These are phyloP conservation scores for Penicillium carneum DNA, from an alignment of 2,329 filamentous ascomycete genomes.

Conservation along the genomic window DNA sequence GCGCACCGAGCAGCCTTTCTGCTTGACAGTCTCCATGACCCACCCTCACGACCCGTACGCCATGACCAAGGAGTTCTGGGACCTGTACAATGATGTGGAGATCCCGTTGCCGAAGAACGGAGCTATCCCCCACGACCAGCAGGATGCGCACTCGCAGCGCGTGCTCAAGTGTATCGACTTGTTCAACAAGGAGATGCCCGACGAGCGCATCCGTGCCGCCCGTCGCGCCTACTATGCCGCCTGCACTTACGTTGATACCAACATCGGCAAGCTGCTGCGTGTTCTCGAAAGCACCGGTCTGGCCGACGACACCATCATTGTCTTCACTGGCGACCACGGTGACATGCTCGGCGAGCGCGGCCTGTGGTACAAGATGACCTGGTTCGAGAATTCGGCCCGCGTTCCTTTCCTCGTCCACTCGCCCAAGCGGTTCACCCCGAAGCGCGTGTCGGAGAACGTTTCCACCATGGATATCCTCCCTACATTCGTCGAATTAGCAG, in stretches of 20 bases:
- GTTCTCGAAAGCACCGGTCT: constrained; percentile 80
- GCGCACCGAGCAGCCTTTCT: constrained; percentile 79
- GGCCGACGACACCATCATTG: constrained; percentile 83
- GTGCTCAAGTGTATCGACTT: constrained; percentile 86
- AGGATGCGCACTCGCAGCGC: constrained; percentile 86
- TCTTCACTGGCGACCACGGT: constrained; percentile 92
- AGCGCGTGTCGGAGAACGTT: constrained; percentile 80
- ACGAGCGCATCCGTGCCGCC: constrained; percentile 84
- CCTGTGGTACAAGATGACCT: constrained; percentile 97
- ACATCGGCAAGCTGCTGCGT: constrained; percentile 80
- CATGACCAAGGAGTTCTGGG: constrained; percentile 92
- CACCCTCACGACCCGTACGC: constrained; percentile 96
- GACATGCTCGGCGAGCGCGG: constrained; percentile 94
- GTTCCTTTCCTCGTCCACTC: constrained; percentile 87
- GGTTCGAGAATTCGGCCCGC: constrained; percentile 88
- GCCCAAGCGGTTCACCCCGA: constrained; percentile 76
- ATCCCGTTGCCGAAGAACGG: constrained; percentile 79
- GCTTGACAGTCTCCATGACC: constrained; percentile 88
- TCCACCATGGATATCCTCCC: constrained; percentile 90
- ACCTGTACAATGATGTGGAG: constrained; percentile 85
- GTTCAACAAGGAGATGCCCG: constrained; percentile 81
- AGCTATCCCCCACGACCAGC: constrained; percentile 77
- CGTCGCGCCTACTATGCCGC: constrained; percentile 90
- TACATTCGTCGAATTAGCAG: constrained; percentile 83
- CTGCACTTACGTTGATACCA: constrained; percentile 92